A percentile compares a stretch with the other conserved stretches of the same genome.
Evolutionary conservation across 805 yeast genomes (phyloP).

Genomic region (Yarrowia bubula): DNA sequence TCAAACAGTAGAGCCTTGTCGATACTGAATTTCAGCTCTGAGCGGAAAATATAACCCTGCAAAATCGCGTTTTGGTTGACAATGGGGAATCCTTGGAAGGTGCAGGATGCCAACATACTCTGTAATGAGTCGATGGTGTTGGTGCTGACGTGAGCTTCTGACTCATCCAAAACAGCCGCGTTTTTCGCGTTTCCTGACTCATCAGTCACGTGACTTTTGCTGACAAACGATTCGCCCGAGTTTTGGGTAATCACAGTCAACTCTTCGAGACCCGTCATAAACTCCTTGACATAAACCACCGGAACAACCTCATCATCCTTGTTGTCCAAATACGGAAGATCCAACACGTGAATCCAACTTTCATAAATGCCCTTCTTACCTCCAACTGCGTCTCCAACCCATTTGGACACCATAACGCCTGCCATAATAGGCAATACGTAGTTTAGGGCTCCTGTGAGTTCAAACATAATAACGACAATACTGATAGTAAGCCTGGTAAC

Average conservation of each 20-base stretch:
- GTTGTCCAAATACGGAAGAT: constrained; percentile 46
- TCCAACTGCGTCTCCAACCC: constrained; percentile 63
- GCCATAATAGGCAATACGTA: constrained; percentile 84
- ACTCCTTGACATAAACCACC: constrained; percentile 38
- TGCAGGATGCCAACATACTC: constrained; percentile 29
- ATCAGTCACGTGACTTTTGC: too few relatives aligned
- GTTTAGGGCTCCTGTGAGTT: constrained; percentile 79
- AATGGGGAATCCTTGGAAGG: constrained; percentile 47
- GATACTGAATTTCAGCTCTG: constrained; percentile 42
- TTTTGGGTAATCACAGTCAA: constrained; percentile 37
- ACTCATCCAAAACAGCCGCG: too few relatives aligned
- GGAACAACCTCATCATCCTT: constrained; percentile 46
- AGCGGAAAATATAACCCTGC: constrained; percentile 46
- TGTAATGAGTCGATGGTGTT: constrained; percentile 38
- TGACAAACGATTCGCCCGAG: too few relatives aligned
- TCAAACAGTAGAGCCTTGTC: constrained; percentile 25
- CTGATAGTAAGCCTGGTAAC: constrained; percentile 77
- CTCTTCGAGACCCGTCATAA: constrained; percentile 41
- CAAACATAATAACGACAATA: constrained; percentile 77
- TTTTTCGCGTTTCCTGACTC: background rate
- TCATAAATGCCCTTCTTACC: constrained; percentile 63
- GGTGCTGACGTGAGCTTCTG: too few relatives aligned
- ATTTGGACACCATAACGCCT: constrained; percentile 71
- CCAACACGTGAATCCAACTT: constrained; percentile 47
- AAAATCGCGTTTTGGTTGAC: constrained; percentile 42